A percentile compares a stretch with the other conserved stretches of the same genome.
These are phyloP conservation scores for Protomyces inouyei DNA, from an alignment of 1,139 yeast species.

Conservation along the genomic window DNA sequence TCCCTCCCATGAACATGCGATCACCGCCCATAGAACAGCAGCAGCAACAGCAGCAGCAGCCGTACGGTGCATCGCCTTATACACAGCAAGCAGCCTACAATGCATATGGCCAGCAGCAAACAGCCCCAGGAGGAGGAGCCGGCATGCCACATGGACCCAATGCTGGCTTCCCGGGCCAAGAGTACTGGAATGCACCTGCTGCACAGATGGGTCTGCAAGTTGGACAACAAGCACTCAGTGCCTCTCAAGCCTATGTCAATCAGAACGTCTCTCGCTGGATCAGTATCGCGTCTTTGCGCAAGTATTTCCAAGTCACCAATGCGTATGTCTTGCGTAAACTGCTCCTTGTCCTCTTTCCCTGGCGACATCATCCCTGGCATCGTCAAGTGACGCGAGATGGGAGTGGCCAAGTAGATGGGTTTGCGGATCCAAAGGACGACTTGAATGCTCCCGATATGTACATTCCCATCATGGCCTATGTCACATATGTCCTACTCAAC, in stretches of 20 bases:
- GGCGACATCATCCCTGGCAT: conserved; percentile 74
- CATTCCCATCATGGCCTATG: conserved; percentile 88
- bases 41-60: conserved; percentile 23
- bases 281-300: conserved; percentile 51
- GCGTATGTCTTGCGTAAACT: conserved; percentile 74
- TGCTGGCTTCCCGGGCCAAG: conserved; percentile 33
- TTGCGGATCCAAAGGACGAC: conserved; percentile 73
- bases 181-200: conserved; percentile 68
- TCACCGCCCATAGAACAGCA: conserved; percentile 35
- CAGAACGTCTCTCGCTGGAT: conserved; percentile 51
- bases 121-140: conserved; percentile 29
- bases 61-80: conserved; percentile 28
- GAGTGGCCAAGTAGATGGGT: conserved; percentile 46
- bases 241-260: conserved; percentile 66
- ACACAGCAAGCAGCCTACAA: conserved; percentile 27
- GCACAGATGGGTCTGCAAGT: conserved; percentile 83
- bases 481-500: conserved; percentile 80
- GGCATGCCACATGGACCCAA: background rate
- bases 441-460: conserved; percentile 94
- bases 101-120: conserved; percentile 19
- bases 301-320: conserved; percentile 89
- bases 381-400: conserved; percentile 24
- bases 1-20: conserved; percentile 42
- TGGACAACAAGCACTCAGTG: conserved; percentile 74
- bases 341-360: conserved; percentile 74